A percentile compares a stretch with the other conserved stretches of the same genome.
phyloP scores from a whole-genome alignment of 2,329 filamentous ascomycete genomes.

The Madurella mycetomatis region DNA sequence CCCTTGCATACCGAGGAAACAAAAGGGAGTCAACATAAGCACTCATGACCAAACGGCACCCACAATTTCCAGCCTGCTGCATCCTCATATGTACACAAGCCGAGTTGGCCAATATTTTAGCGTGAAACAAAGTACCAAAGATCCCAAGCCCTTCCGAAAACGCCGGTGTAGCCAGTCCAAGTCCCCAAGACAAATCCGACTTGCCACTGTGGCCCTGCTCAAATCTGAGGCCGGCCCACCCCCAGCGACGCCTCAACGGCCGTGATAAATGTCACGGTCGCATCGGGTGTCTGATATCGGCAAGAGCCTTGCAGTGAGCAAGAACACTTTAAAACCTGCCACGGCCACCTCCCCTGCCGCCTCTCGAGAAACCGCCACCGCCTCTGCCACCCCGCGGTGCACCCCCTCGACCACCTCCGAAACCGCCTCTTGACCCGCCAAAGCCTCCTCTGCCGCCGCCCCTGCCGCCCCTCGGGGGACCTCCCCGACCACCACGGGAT shows the following conservation, averaged over 20 bases:
- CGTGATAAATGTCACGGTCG: conserved; percentile 6
- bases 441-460: conserved; percentile 31
- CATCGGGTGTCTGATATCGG: neutral
- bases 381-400: conserved; percentile 27
- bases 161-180: conserved; percentile 24
- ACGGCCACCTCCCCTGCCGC: conserved; percentile 14
- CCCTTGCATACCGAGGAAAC: neutral
- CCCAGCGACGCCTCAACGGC: neutral
- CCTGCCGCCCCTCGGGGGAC: conserved; percentile 32
- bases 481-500: conserved; percentile 41
- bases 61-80: conserved; percentile 4
- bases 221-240: conserved; percentile 1
- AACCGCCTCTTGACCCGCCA: conserved; percentile 22
- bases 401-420: conserved; percentile 24
- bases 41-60: conserved; percentile 1
- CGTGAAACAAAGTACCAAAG: conserved; percentile 13
- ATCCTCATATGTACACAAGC: conserved; percentile 13
- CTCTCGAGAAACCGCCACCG: conserved; percentile 30
- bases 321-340: conserved; percentile 10
- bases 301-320: neutral
- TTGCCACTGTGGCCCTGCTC: conserved; percentile 10
- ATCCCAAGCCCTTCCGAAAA: conserved; percentile 19
- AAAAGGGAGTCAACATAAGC: neutral
- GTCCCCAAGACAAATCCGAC: conserved; percentile 17
- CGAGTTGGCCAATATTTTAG: conserved; percentile 7